Evolutionary conservation across 306 rosid genomes (phyloP).

Genomic region (Luffa acutangula): DNA sequence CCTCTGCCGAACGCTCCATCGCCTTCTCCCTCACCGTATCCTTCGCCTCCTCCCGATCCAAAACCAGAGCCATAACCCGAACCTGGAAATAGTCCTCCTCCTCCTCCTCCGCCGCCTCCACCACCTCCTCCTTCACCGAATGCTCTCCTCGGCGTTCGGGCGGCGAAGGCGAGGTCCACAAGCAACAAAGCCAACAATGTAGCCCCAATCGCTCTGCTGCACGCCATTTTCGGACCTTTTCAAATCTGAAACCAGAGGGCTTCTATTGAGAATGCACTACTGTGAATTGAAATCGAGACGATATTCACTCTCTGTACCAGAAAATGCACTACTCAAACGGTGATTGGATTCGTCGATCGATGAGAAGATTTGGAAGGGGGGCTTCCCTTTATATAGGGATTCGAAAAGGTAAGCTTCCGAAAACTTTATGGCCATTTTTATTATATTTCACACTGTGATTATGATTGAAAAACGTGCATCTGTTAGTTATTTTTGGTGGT

Average conservation of each 20-base stretch:
- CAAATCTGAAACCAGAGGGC: not conserved
- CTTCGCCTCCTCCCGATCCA: constrained; percentile 25
- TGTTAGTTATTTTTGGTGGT: not conserved
- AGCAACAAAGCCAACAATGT: constrained; percentile 44
- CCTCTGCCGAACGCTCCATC: constrained; percentile 42
- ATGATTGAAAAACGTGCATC: not conserved
- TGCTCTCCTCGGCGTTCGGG: constrained; percentile 19
- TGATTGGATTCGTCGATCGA: not conserved
- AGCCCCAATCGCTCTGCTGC: constrained; percentile 35
- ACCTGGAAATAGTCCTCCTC: not conserved
- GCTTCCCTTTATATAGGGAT: not conserved
- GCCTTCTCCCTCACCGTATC: constrained; percentile 25
- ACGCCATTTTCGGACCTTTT: constrained; percentile 26
- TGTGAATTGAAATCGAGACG: not conserved
- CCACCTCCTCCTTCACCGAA: constrained; percentile 10
- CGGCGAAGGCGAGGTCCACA: constrained; percentile 50
- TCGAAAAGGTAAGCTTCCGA: not conserved
- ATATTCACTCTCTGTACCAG: not conserved
- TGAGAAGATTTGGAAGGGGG: not conserved
- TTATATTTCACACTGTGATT: not conserved
- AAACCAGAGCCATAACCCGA: constrained; percentile 23
- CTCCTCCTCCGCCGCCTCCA: not conserved
- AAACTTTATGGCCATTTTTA: not conserved
- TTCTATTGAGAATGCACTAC: not conserved
- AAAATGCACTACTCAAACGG: not conserved